These are phyloP conservation scores for Cercospora canescens DNA, from an alignment of 2,329 filamentous ascomycete genomes.

Conservation along the genomic window DNA sequence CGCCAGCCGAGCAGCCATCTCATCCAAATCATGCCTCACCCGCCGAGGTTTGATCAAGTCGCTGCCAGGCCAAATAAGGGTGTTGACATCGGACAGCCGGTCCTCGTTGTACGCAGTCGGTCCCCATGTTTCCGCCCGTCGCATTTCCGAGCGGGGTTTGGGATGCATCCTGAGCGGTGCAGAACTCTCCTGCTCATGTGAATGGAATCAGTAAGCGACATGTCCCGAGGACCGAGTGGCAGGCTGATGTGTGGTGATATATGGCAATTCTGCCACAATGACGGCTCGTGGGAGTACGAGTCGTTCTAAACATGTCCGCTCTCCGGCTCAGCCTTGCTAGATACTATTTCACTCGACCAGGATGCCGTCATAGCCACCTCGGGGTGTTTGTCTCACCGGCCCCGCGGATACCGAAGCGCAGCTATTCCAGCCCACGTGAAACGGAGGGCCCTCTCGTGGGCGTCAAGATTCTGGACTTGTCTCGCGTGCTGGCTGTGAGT, in stretches of 20 bases:
- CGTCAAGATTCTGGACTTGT: slow-evolving; percentile 24
- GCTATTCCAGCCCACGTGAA: slow-evolving; percentile 11
- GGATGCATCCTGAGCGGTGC: slow-evolving; percentile 1
- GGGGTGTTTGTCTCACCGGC: slow-evolving; percentile 6
- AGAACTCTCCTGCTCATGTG: background rate
- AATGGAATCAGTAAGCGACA: background rate
- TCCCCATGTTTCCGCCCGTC: background rate
- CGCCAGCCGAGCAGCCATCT: slow-evolving; percentile 10
- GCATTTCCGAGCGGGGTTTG: background rate
- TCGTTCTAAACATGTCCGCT: slow-evolving; percentile 6
- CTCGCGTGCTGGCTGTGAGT: slow-evolving; percentile 22
- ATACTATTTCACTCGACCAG: background rate
- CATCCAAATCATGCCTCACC: slow-evolving; percentile 1
- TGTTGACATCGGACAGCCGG: background rate
- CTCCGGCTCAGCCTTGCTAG: slow-evolving; percentile 7
- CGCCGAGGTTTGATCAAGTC: background rate
- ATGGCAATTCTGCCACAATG: background rate
- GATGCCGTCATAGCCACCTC: slow-evolving; percentile 7
- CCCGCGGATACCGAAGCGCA: slow-evolving; percentile 14
- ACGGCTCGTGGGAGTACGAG: background rate
- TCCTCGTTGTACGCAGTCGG: slow-evolving; percentile 3
- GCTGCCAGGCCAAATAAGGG: background rate
- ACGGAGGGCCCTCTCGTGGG: slow-evolving; percentile 18
- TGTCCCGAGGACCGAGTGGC: slow-evolving; percentile 1
- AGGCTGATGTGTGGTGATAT: background rate